These are phyloP conservation scores for Boletus vinaceobasis DNA, from an alignment of 768 basidiomycete genomes.

Conservation along the genomic window DNA sequence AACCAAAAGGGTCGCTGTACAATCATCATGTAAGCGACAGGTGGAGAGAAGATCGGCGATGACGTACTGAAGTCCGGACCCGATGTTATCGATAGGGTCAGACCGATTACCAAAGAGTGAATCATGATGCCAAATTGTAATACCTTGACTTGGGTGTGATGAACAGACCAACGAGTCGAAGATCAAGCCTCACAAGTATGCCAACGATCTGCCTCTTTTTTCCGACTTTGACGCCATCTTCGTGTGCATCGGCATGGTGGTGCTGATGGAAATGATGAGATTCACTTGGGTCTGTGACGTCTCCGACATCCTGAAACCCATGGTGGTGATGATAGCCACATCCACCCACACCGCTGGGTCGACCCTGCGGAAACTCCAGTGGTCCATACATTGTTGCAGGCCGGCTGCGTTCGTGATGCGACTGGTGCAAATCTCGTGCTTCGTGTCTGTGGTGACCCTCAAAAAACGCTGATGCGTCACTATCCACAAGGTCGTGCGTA, in stretches of 20 bases:
- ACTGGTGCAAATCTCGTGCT: conserved; percentile 19
- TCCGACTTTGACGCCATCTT: conserved; percentile 38
- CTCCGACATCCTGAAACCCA: conserved; percentile 1
- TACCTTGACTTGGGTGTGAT: conserved; percentile 42
- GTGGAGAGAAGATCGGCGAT: neutral
- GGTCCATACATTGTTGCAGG: conserved; percentile 22
- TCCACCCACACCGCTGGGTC: neutral
- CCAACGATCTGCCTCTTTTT: conserved; percentile 68
- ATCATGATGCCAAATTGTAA: conserved; percentile 86
- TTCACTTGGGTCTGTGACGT: neutral
- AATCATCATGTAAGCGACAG: neutral
- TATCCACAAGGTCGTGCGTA: neutral
- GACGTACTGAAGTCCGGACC: conserved; percentile 69
- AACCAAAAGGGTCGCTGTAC: conserved; percentile 62
- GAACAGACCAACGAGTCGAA: neutral
- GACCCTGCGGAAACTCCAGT: conserved; percentile 1
- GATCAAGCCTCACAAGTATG: conserved; percentile 49
- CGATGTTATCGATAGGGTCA: conserved; percentile 68
- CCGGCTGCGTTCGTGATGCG: conserved; percentile 30
- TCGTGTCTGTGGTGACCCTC: conserved; percentile 38
- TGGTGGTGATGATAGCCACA: conserved; percentile 9
- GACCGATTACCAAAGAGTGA: conserved; percentile 75
- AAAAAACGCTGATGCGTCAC: conserved; percentile 20
- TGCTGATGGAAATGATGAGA: neutral
- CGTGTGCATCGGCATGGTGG: neutral